These are phyloP conservation scores for Clarkia xantiana DNA, from an alignment of 345 rosid species.

Conservation along the genomic window DNA sequence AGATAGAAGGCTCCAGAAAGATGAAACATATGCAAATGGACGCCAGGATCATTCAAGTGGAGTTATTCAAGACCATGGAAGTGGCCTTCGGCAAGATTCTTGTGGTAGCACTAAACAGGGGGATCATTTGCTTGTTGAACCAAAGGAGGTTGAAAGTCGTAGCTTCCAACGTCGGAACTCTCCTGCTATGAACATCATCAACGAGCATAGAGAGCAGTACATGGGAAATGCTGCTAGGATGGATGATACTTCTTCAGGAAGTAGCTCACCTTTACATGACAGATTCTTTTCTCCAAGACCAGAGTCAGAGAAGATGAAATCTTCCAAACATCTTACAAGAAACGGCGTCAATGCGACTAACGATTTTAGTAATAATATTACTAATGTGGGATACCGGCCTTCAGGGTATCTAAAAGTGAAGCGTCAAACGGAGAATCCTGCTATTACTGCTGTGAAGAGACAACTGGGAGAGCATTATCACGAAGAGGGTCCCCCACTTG, in stretches of 20 bases:
- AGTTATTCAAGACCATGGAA: constrained; percentile 72
- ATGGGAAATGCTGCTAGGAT: constrained; percentile 25
- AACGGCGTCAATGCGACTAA: constrained; percentile 11
- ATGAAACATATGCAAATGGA: constrained; percentile 39
- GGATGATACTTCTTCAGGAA: constrained; percentile 68
- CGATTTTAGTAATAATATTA: constrained; percentile 18
- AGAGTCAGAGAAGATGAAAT: constrained; percentile 23
- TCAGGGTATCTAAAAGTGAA: constrained; percentile 81
- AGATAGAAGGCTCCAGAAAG: constrained; percentile 52
- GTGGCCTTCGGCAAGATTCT: constrained; percentile 80
- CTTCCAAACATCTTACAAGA: constrained; percentile 21
- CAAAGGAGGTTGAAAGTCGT: constrained; percentile 75
- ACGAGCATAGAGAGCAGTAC: constrained; percentile 22
- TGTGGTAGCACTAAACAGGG: constrained; percentile 89
- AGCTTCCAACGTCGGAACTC: constrained; percentile 34
- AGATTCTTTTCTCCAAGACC: constrained; percentile 26
- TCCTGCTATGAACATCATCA: constrained; percentile 22
- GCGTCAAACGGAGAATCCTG: constrained; percentile 54
- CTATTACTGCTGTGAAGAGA: constrained; percentile 65
- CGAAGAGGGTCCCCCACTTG: constrained; percentile 75
- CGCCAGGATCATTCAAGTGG: constrained; percentile 74
- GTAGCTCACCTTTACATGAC: constrained; percentile 50
- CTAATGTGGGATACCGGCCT: constrained; percentile 41
- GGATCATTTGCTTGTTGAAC: constrained; percentile 42
- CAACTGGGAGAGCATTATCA: constrained; percentile 66